These are phyloP conservation scores for Ambrosiella beaveri DNA, from an alignment of 2,329 filamentous ascomycete genomes.

Conservation along the genomic window DNA sequence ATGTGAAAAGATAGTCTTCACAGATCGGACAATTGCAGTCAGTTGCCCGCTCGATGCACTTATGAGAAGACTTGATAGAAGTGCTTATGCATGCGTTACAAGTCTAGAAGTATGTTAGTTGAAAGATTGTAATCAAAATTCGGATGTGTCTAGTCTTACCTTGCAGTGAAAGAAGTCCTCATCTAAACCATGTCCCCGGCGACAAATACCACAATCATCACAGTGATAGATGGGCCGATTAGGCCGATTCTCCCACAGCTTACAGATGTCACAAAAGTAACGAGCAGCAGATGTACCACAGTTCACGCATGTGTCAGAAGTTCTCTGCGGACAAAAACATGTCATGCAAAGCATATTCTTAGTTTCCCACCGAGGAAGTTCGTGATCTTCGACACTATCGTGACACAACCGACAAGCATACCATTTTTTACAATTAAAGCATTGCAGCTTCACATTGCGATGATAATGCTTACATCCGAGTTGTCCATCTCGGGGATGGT, in stretches of 20 bases:
- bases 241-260: constrained; percentile 88
- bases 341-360: constrained; percentile 97
- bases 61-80: constrained; percentile 66
- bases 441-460: constrained; percentile 91
- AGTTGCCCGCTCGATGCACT: constrained; percentile 83
- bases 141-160: constrained; percentile 30
- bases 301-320: constrained; percentile 56
- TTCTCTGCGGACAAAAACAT: constrained; percentile 70
- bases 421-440: constrained; percentile 76
- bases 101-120: constrained; percentile 32
- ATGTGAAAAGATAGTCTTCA: constrained; percentile 90
- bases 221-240: constrained; percentile 93
- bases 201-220: constrained; percentile 85
- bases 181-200: constrained; percentile 74
- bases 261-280: constrained; percentile 90
- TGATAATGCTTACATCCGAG: constrained; percentile 86
- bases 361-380: constrained; percentile 64
- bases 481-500: constrained; percentile 25
- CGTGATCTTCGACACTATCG: constrained; percentile 64
- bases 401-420: constrained; percentile 93
- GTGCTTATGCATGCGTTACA: constrained; percentile 93
- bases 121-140: not conserved
- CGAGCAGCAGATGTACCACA: constrained; percentile 66
- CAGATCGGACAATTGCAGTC: constrained; percentile 96
- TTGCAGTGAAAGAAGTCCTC: constrained; percentile 99